Conservation (phyloP, 805 yeast species). For the Kodamaea hsintzibuensis region DNA sequence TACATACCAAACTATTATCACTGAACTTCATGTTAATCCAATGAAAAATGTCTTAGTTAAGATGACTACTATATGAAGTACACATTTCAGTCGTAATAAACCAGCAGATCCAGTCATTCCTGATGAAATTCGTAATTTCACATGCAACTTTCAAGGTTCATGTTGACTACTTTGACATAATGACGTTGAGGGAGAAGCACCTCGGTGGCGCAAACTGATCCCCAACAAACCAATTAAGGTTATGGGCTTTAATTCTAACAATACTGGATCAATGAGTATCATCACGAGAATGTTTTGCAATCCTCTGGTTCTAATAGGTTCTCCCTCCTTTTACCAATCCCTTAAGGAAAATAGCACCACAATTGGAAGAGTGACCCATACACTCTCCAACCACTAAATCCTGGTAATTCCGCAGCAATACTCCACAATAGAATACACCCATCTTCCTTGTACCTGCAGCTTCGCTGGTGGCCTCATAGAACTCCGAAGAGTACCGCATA, state of each 20-base stretch:
- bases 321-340: not conserved
- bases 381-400: too few relatives aligned
- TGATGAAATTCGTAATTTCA: not conserved
- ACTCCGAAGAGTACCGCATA: not conserved
- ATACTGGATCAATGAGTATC: too few relatives aligned
- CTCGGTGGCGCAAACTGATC: not conserved
- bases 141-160: not conserved
- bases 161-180: not conserved
- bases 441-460: not conserved
- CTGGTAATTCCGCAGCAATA: not conserved
- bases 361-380: too few relatives aligned
- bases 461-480: not conserved
- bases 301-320: too few relatives aligned
- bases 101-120: constrained; percentile 1
- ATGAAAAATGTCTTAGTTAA: too few relatives aligned
- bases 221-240: not conserved
- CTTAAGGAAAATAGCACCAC: not conserved
- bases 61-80: too few relatives aligned
- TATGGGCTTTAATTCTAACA: not conserved
- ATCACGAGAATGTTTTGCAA: too few relatives aligned
- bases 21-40: not conserved
- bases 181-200: not conserved
- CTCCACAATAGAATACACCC: not conserved
- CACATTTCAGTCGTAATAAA: not conserved
- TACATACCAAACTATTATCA: not conserved